These are phyloP conservation scores for Zea mays DNA, from an alignment of 176 grass and related monocot species.

Conservation along the genomic window Zm-B73-REFERENCE-NAM-5.0 NC_050100.1:393001-393500, in stretches of 20 bases:
- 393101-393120: conserved; percentile 54
- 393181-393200: conserved; percentile 14
- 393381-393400: conserved; percentile 93
- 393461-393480: neutral
- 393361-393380: conserved; percentile 56
- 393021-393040: conserved; percentile 49
- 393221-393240: conserved; percentile 85
- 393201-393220: conserved; percentile 80
- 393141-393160: neutral
- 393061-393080: conserved; percentile 57
- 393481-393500: neutral
- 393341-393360: neutral
- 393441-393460: neutral
- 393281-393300: neutral
- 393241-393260: conserved; percentile 75
- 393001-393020: conserved; percentile 62
- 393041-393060: conserved; percentile 86
- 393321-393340: neutral
- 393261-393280: conserved; percentile 46
- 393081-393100: conserved; percentile 71
- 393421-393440: conserved; percentile 50
- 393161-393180: neutral
- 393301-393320: neutral
- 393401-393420: conserved; percentile 77
- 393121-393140: neutral